Base-by-base conservation (phyloP, 495 filamentous ascomycete species). In the Penicillium simplicissimum region DNA sequence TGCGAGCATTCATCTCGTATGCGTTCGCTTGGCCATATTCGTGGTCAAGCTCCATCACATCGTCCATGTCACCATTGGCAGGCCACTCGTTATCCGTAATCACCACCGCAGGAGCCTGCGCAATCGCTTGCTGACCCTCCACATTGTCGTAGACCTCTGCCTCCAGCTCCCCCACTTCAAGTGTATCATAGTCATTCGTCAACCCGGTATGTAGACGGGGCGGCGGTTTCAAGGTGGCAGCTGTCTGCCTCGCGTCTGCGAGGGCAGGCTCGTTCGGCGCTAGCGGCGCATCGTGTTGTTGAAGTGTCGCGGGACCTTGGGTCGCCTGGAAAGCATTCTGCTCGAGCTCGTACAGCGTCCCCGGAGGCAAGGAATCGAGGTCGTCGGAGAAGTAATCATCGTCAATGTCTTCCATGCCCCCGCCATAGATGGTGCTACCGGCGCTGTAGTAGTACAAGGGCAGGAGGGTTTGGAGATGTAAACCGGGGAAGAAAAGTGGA, bases 331-430 rank as follows among this genome's bases (percentile, higher is more conserved):
- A 77, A 15, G 84, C 84, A 72, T 78, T 76, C 59, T 86, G 76
- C 67, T 87, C 84, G 28, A 88, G 69, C 64, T 84, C 74, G 43
- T 76, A 70, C 52, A 85, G 74, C 14, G 81, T 77, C 61, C 82
- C 73, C 25, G 77, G 65, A 45, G 84, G 82, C 49, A 88, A 71
- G 57, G 76, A 78, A 65, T 87, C 85, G 62, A 87, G 77, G 64
- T 88, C 84, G 71, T 88, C 88, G 61, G 80, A 86, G 74, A 87
- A 88, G 69, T 79, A 81, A 55, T 87, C 87, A 71, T 88, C 85
- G 65, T 84, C 84, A 77, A 75, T 76, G 61, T 77, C 76, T 68
- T 83, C 84, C 84, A 86, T 87, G 71, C 79, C 80, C 76, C 69
- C 69, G 78, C 77, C 80, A 79, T 81, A 76, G 80, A 79, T 71